Evolutionary conservation across 306 rosid genomes (phyloP).

Genomic region (Cajanus cajan): DNA sequence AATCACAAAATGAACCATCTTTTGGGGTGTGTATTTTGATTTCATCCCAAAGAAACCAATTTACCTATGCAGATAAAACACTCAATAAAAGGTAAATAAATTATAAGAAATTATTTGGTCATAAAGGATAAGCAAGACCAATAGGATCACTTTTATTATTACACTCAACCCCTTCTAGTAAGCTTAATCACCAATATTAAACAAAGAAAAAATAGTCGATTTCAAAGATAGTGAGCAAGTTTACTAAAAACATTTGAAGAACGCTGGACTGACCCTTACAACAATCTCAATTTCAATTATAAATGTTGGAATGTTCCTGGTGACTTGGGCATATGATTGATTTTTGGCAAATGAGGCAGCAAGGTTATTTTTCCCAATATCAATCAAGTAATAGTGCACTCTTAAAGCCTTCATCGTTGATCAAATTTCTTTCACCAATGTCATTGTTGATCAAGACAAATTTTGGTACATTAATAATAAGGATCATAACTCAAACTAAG

Average conservation of each 20-base stretch:
- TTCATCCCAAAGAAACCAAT: neutral
- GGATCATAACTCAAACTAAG: neutral
- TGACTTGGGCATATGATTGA: slow-evolving; percentile 53
- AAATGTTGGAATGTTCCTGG: slow-evolving; percentile 62
- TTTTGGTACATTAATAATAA: neutral
- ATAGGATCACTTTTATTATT: neutral
- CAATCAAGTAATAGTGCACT: slow-evolving; percentile 87
- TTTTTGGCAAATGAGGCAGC: slow-evolving; percentile 71
- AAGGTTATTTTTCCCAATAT: slow-evolving; percentile 89
- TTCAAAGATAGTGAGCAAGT: no score
- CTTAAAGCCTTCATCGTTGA: slow-evolving; percentile 56
- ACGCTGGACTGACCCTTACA: slow-evolving; percentile 49
- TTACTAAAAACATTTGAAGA: neutral
- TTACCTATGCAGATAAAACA: neutral
- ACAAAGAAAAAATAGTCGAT: no score
- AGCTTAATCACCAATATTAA: neutral
- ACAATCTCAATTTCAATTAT: slow-evolving; percentile 63
- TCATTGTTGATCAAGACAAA: neutral
- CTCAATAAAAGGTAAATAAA: neutral
- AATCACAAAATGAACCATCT: no score
- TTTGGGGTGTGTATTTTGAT: no score
- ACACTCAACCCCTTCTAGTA: neutral
- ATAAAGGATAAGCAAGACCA: neutral
- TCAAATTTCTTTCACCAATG: slow-evolving; percentile 47
- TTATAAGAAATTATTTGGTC: neutral